Conservation (phyloP, 2,329 filamentous ascomycete species). For the Clonostachys solani region DNA sequence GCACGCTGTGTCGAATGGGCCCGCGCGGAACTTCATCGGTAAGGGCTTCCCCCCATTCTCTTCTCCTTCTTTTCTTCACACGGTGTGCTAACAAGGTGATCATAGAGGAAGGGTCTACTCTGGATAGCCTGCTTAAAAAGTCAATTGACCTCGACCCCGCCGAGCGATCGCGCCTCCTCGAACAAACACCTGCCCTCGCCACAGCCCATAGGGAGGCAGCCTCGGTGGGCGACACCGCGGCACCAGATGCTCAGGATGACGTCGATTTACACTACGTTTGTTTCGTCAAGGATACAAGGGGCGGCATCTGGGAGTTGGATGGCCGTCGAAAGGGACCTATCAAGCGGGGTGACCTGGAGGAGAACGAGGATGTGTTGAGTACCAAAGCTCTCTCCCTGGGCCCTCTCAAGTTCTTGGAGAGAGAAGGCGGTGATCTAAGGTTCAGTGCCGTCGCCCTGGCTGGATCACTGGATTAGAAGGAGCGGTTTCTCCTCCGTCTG, state of each 20-base stretch:
- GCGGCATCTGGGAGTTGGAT: conserved; percentile 58
- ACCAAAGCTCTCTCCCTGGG: conserved; percentile 71
- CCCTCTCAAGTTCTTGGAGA: conserved; percentile 50
- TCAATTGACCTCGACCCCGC: conserved; percentile 66
- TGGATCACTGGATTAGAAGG: conserved; percentile 38
- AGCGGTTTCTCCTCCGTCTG: too few relatives aligned
- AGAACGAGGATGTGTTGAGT: conserved; percentile 69
- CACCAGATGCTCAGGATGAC: conserved; percentile 73
- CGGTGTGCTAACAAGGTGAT: not conserved
- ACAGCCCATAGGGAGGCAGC: conserved; percentile 76
- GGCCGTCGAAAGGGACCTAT: conserved; percentile 55
- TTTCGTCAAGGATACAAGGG: conserved; percentile 74
- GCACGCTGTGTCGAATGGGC: conserved; percentile 78
- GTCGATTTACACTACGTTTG: conserved; percentile 96
- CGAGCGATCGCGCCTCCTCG: conserved; percentile 69
- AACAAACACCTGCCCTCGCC: conserved; percentile 72
- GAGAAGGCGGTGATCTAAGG: conserved; percentile 50
- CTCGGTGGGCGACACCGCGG: conserved; percentile 69
- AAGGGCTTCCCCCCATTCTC: conserved; percentile 6
- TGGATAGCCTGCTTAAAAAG: conserved; percentile 61
- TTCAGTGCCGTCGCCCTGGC: conserved; percentile 56
- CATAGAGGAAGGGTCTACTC: conserved; percentile 45
- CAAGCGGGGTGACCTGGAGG: conserved; percentile 46
- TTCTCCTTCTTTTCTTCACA: not conserved
- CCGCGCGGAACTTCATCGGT: conserved; percentile 59